phyloP scores from a whole-genome alignment of 768 basidiomycete species.

The Suillus clintonianus region DNA sequence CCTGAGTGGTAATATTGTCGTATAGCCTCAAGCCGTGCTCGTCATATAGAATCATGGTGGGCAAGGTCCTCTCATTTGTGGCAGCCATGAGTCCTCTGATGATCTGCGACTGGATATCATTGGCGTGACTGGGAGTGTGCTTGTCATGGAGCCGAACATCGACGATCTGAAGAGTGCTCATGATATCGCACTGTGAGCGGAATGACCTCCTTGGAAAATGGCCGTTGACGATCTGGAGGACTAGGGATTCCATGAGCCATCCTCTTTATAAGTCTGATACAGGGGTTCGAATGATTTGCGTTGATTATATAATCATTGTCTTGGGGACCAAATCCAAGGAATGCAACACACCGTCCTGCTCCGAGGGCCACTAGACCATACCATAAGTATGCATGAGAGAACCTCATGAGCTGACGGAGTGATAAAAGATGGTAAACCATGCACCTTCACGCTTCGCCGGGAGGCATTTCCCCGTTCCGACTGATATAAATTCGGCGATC shows the following conservation, averaged over 20 bases:
- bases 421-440: not conserved
- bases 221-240: not conserved
- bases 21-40: conserved; percentile 84
- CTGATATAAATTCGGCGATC: not conserved
- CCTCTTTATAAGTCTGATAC: not conserved
- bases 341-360: not conserved
- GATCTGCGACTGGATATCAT: conserved; percentile 48
- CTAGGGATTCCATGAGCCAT: not conserved
- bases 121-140: conserved; percentile 25
- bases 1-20: conserved; percentile 80
- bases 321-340: not conserved
- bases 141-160: conserved; percentile 43
- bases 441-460: not conserved
- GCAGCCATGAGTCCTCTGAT: conserved; percentile 57
- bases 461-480: not conserved
- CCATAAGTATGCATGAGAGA: not conserved
- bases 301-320: not conserved
- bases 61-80: conserved; percentile 60
- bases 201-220: not conserved
- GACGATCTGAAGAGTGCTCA: conserved; percentile 42
- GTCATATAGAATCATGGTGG: conserved; percentile 85
- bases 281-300: not conserved
- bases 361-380: not conserved
- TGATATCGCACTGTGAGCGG: not conserved
- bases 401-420: not conserved